Percentiles rank a stretch among this genome's conserved stretches.
These are phyloP conservation scores for Perkinsus chesapeaki DNA, from an alignment of 169 alveolate genomes.

Conservation along the genomic window DNA sequence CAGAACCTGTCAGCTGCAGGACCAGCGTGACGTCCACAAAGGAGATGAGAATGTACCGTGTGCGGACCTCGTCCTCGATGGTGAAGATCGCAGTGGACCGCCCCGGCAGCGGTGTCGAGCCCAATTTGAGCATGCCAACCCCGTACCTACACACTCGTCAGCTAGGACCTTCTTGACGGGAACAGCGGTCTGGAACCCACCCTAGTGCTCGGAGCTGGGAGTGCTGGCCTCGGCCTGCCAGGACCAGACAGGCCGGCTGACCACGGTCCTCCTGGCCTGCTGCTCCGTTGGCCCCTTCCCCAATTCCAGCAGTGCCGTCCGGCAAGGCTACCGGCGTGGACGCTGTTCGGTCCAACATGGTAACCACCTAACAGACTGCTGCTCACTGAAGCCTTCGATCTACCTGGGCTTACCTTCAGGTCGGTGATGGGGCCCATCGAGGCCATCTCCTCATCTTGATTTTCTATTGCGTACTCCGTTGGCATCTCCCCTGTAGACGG, in stretches of 20 bases:
- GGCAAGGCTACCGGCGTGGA: neutral
- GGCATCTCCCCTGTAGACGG: neutral
- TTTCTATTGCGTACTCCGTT: neutral
- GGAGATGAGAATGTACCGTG: neutral
- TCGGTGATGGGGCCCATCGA: neutral
- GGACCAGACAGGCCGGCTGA: neutral
- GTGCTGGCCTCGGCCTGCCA: neutral
- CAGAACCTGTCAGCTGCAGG: neutral
- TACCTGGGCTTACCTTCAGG: neutral
- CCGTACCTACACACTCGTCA: neutral
- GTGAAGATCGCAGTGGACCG: neutral
- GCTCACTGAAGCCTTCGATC: neutral
- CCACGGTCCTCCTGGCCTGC: neutral
- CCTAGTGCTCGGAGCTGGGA: neutral
- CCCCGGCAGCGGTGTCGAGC: neutral
- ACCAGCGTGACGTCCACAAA: neutral
- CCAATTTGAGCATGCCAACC: neutral
- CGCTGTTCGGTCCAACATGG: neutral
- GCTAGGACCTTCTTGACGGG: neutral
- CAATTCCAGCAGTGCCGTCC: neutral
- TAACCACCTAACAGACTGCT: neutral
- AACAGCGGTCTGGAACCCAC: neutral
- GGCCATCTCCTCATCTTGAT: neutral
- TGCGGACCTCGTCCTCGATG: neutral
- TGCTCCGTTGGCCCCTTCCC: neutral